Percentiles rank a stretch among this genome's conserved stretches.
These are phyloP conservation scores for Rhytidhysteron rufulum DNA, from an alignment of 2,329 filamentous ascomycete species.

Conservation along the genomic window DNA sequence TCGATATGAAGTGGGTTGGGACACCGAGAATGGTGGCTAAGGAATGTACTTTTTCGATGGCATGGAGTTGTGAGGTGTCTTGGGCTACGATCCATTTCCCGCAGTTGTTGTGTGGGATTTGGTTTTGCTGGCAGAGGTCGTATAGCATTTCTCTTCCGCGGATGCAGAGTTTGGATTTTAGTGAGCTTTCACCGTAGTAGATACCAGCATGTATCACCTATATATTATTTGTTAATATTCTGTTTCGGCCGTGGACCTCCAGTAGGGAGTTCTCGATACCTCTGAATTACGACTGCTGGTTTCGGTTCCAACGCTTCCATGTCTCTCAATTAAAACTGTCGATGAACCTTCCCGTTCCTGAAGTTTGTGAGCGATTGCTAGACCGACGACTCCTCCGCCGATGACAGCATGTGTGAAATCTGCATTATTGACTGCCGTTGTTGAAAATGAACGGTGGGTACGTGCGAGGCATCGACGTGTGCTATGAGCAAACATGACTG, in stretches of 20 bases:
- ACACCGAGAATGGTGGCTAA: slow-evolving; percentile 57
- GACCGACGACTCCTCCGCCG: slow-evolving; percentile 71
- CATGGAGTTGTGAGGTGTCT: slow-evolving; percentile 64
- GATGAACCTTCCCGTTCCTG: slow-evolving; percentile 57
- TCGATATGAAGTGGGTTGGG: slow-evolving; percentile 66
- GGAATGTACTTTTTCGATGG: slow-evolving; percentile 54
- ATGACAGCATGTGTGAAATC: slow-evolving; percentile 67
- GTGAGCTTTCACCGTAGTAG: slow-evolving; percentile 72
- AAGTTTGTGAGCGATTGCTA: slow-evolving; percentile 72
- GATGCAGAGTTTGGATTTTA: slow-evolving; percentile 84
- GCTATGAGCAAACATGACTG: slow-evolving; percentile 2
- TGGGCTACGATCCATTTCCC: slow-evolving; percentile 97
- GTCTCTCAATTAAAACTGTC: slow-evolving; percentile 78
- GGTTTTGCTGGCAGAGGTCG: slow-evolving; percentile 63
- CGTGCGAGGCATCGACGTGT: neutral
- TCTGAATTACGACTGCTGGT: slow-evolving; percentile 89
- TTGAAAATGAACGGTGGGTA: slow-evolving; percentile 15
- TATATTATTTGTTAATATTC: slow-evolving; percentile 1
- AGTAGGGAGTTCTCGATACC: slow-evolving; percentile 35
- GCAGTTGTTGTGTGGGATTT: slow-evolving; percentile 67
- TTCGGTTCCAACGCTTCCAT: slow-evolving; percentile 72
- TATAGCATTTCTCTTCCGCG: slow-evolving; percentile 75
- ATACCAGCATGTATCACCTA: slow-evolving; percentile 91
- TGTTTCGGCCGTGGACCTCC: neutral
- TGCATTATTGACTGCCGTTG: slow-evolving; percentile 34